Evolutionary conservation across 202 grass and related monocot genomes (phyloP).

Genomic region (Eragrostis tef): DNA sequence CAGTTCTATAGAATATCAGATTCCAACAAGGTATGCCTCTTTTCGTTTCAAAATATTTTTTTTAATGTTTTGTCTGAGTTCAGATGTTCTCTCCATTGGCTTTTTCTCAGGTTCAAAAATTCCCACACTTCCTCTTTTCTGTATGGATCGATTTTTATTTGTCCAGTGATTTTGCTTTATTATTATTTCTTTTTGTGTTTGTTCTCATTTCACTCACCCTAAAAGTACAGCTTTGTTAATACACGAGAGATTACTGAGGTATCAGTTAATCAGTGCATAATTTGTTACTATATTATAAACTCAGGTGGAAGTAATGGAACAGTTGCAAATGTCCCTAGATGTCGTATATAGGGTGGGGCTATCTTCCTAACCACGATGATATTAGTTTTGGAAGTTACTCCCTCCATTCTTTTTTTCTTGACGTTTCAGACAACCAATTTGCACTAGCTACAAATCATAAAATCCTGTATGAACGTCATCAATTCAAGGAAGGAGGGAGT

Average conservation of each 20-base stretch:
- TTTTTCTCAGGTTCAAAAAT: conserved; percentile 37
- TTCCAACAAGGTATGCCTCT: conserved; percentile 87
- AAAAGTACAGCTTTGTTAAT: conserved; percentile 25
- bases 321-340: not conserved
- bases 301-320: not conserved
- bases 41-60: conserved; percentile 37
- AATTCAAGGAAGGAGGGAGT: too few species aligned
- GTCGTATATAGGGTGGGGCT: not conserved
- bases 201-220: conserved; percentile 23
- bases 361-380: not conserved
- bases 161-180: conserved; percentile 1
- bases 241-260: conserved; percentile 10
- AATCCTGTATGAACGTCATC: too few species aligned
- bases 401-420: too few species aligned
- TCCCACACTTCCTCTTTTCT: conserved; percentile 27
- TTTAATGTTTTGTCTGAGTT: conserved; percentile 9
- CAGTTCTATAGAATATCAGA: conserved; percentile 92
- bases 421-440: too few species aligned
- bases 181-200: conserved; percentile 19
- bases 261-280: not conserved
- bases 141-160: conserved; percentile 28
- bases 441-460: too few species aligned
- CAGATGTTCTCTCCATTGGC: conserved; percentile 42
- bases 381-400: not conserved
- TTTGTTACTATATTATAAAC: not conserved